A percentile compares a stretch with the other conserved stretches of the same genome.
These are phyloP conservation scores for Cladosporium sp. DNA, from an alignment of 2,329 filamentous ascomycete genomes.

Conservation along the genomic window DNA sequence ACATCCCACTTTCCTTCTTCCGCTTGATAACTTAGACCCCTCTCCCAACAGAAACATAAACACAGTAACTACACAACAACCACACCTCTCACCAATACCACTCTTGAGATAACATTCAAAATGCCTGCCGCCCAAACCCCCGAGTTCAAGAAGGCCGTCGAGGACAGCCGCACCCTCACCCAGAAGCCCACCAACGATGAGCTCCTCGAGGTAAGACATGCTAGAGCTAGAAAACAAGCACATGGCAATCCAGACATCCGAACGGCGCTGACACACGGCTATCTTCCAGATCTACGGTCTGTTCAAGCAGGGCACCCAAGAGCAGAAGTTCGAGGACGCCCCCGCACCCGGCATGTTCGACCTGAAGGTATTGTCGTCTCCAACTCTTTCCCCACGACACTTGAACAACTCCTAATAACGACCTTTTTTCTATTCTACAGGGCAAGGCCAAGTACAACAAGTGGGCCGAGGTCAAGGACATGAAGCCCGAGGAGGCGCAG, in stretches of 20 bases:
- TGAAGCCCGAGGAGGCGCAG: constrained; percentile 65
- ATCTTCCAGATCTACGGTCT: constrained; percentile 51
- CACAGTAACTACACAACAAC: neutral
- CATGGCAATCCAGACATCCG: neutral
- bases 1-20: constrained; percentile 9
- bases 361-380: constrained; percentile 65
- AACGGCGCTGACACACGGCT: neutral
- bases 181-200: constrained; percentile 61
- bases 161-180: constrained; percentile 64
- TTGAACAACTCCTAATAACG: too few relatives aligned
- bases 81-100: neutral
- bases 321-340: constrained; percentile 33
- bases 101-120: neutral
- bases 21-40: neutral
- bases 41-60: constrained; percentile 2
- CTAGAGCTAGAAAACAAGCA: neutral
- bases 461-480: constrained; percentile 69
- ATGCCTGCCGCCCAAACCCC: constrained; percentile 35
- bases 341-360: constrained; percentile 65
- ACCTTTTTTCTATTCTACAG: constrained; percentile 6
- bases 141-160: constrained; percentile 77
- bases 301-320: constrained; percentile 43
- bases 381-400: constrained; percentile 22
- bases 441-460: constrained; percentile 72
- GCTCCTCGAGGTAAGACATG: constrained; percentile 52